Evolutionary conservation across 2,329 filamentous ascomycete genomes (phyloP).

Genomic region (Cercospora sp.): DNA sequence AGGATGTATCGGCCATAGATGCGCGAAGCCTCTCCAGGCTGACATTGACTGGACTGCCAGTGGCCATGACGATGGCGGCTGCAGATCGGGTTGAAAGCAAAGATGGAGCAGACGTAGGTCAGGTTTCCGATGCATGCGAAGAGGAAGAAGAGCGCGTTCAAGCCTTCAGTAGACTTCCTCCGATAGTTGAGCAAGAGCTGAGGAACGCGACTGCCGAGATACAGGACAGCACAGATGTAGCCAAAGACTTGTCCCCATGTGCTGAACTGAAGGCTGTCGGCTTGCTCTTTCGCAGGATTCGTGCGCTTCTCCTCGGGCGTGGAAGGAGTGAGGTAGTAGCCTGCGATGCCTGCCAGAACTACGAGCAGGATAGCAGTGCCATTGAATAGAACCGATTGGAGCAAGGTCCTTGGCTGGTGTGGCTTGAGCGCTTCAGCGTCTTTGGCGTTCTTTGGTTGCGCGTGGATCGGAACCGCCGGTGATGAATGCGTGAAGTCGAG

Average conservation of each 20-base stretch:
- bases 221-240: conserved; percentile 85
- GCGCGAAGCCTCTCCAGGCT: conserved; percentile 61
- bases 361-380: conserved; percentile 75
- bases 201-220: conserved; percentile 84
- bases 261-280: conserved; percentile 65
- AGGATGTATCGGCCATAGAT: conserved; percentile 81
- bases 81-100: conserved; percentile 82
- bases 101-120: conserved; percentile 87
- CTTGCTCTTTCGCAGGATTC: conserved; percentile 41
- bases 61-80: conserved; percentile 38
- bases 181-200: conserved; percentile 91
- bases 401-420: conserved; percentile 43
- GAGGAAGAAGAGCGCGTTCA: conserved; percentile 92
- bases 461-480: conserved; percentile 76
- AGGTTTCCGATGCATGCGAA: conserved; percentile 95
- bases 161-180: conserved; percentile 88
- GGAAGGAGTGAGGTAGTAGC: conserved; percentile 74
- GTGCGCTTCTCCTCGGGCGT: conserved; percentile 31
- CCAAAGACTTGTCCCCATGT: conserved; percentile 85
- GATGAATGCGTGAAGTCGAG: conserved; percentile 71
- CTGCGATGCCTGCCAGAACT: conserved; percentile 75
- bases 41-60: conserved; percentile 54
- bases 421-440: conserved; percentile 41
- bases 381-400: conserved; percentile 69
- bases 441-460: conserved; percentile 44